phyloP scores from a whole-genome alignment of 306 rosid species.

The Gynostemma pentaphyllum region DNA sequence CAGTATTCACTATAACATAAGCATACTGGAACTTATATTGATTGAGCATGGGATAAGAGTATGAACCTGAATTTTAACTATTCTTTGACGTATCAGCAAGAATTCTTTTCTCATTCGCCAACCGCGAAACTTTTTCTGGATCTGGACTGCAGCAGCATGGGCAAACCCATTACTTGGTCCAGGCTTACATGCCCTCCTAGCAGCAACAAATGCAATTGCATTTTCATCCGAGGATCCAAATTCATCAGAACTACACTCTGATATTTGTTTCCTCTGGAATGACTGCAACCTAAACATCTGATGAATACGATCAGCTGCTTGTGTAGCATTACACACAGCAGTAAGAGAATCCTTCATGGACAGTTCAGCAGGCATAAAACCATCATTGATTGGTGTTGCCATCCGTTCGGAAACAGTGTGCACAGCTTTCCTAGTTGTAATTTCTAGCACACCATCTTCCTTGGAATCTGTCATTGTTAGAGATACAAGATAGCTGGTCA shows the following conservation, averaged over 20 bases:
- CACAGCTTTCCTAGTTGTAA: constrained; percentile 32
- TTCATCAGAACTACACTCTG: constrained; percentile 31
- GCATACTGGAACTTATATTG: constrained; percentile 4
- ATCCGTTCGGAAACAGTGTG: constrained; percentile 58
- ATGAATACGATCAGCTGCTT: constrained; percentile 75
- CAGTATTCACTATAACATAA: neutral
- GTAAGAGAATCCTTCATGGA: constrained; percentile 74
- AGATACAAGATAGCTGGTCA: constrained; percentile 40
- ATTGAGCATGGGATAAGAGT: neutral
- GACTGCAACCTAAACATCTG: constrained; percentile 71
- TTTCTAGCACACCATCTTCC: constrained; percentile 29
- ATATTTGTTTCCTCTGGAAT: constrained; percentile 51
- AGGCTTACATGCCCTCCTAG: constrained; percentile 41
- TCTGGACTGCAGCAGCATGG: constrained; percentile 56
- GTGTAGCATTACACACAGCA: constrained; percentile 77
- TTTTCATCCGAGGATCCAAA: constrained; percentile 38
- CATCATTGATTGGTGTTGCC: constrained; percentile 40
- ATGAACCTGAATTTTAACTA: constrained; percentile 87
- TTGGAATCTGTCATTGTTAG: constrained; percentile 42
- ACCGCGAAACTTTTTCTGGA: constrained; percentile 89
- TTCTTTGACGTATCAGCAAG: constrained; percentile 68
- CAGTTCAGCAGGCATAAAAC: constrained; percentile 43
- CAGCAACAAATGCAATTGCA: constrained; percentile 41
- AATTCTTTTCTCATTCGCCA: constrained; percentile 87
- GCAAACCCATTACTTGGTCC: constrained; percentile 35